Conservation (phyloP, 495 filamentous ascomycete species). For the Talaromyces adpressus region DNA sequence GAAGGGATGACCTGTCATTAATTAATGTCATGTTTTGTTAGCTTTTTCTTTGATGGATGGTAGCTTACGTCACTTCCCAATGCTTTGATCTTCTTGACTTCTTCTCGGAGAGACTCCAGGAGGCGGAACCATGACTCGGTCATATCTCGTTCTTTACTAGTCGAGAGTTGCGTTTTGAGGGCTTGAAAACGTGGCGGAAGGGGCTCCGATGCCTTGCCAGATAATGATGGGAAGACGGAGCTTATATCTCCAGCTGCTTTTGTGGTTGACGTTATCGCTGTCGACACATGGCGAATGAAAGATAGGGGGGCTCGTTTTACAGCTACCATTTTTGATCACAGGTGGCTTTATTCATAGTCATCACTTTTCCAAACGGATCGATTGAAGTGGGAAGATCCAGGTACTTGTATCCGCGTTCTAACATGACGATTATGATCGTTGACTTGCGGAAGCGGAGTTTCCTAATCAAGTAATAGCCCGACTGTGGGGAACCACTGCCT, state of each 20-base stretch:
- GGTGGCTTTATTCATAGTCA: too few relatives aligned
- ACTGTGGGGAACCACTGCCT: too few relatives aligned
- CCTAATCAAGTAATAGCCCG: too few relatives aligned
- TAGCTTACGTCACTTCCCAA: conserved; percentile 43
- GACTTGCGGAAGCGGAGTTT: too few relatives aligned
- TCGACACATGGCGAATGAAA: neutral
- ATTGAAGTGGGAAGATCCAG: too few relatives aligned
- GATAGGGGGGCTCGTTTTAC: neutral
- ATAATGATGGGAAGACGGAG: conserved; percentile 65
- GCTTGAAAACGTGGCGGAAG: conserved; percentile 66
- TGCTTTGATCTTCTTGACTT: conserved; percentile 36
- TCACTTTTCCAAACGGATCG: too few relatives aligned
- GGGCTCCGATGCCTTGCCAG: conserved; percentile 46
- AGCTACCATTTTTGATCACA: neutral
- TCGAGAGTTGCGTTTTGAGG: conserved; percentile 61
- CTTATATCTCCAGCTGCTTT: conserved; percentile 56
- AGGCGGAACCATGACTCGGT: conserved; percentile 64
- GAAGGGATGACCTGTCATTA: conserved; percentile 34
- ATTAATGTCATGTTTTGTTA: neutral
- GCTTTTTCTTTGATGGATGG: neutral
- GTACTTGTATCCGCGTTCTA: too few relatives aligned
- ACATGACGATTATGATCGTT: too few relatives aligned
- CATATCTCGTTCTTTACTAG: conserved; percentile 55
- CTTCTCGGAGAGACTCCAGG: conserved; percentile 47
- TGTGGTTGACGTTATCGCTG: conserved; percentile 1